Conservation (phyloP, 2,329 filamentous ascomycete genomes). For the Fusarium virguliforme region DNA sequence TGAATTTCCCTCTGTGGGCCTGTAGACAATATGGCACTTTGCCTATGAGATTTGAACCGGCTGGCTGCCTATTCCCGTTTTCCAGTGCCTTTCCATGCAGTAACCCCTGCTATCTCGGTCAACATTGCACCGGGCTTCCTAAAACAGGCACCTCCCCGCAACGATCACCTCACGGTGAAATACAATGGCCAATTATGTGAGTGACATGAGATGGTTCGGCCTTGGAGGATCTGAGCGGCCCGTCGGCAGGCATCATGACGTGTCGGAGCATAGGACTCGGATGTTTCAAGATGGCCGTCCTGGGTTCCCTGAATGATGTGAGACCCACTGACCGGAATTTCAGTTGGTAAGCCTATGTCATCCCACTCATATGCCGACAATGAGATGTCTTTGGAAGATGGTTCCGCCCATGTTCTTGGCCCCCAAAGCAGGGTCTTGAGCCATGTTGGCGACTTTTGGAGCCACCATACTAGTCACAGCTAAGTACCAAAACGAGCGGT, state of each 20-base stretch:
- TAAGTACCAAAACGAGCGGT: not conserved
- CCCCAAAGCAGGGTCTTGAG: too few relatives aligned
- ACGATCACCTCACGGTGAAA: not conserved
- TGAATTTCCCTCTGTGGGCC: too few relatives aligned
- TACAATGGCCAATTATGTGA: not conserved
- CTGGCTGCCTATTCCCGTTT: too few relatives aligned
- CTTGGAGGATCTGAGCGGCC: too few relatives aligned
- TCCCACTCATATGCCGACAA: not conserved
- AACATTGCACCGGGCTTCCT: not conserved
- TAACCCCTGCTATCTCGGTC: not conserved
- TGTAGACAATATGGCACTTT: too few relatives aligned
- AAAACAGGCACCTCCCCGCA: not conserved
- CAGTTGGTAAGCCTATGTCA: not conserved
- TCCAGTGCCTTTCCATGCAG: not conserved
- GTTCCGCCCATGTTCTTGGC: not conserved
- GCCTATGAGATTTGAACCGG: too few relatives aligned
- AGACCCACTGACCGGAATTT: not conserved
- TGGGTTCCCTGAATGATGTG: not conserved
- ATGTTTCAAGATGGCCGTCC: not conserved
- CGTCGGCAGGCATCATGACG: not conserved
- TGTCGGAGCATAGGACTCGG: not conserved
- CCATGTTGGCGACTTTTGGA: too few relatives aligned
- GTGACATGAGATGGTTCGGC: not conserved
- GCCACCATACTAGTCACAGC: too few relatives aligned
- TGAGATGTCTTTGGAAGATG: not conserved